Evolutionary conservation across 1,284 basidiomycete species (phyloP), one percentile per base, ranked within the genome.

Genomic region (Moesziomyces antarcticus): DNA sequence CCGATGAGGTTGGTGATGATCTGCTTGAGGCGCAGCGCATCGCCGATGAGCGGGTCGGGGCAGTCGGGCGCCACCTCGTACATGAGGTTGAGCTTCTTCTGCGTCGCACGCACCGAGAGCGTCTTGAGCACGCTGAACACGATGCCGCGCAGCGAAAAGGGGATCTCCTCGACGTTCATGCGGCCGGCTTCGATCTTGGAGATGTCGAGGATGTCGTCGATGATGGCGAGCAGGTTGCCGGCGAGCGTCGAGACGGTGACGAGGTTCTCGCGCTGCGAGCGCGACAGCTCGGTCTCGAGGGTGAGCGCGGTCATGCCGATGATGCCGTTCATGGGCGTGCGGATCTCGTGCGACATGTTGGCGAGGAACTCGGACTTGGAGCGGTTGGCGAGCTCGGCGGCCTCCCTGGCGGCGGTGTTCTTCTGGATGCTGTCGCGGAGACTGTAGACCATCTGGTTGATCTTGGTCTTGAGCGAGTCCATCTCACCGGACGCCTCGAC

Each of bases 231-330:
- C 77, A 99, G 86, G 27, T 94, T 96, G 66, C 93, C 89, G 1
- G 97, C 97, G 83, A 99, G 87, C 75, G 92, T 94, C 82, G 97
- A 95, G 5, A 99, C 97, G 42, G 98, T 90, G 79, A 98, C 88
- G 85, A 99, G 87, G 84, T 95, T 97, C 87, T 99, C 97, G 64
- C 96, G 88, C 85, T 95, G 93, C 46, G 91, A 91, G 74, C 93
- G 86, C 71, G 93, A 93, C 60, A 96, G 85, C 81, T 95, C 93
- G 56, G 92, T 92, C 84, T 99, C 96, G 48, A 99, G 89, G 18
- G 96, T 98, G 75, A 99, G 87, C 85, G 97, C 95, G 50, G 97
- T 99, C 94, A 99, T 97, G 20, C 94, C 96, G 77, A 99, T 99
- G 85, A 99, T 99, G 82, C 96, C 78, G 56, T 84, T 84, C 82